Evolutionary conservation across 192 early-diverging fungal species (phyloP), one percentile per base, ranked within the genome.

Genomic region (Tieghemiomyces parasiticus): DNA sequence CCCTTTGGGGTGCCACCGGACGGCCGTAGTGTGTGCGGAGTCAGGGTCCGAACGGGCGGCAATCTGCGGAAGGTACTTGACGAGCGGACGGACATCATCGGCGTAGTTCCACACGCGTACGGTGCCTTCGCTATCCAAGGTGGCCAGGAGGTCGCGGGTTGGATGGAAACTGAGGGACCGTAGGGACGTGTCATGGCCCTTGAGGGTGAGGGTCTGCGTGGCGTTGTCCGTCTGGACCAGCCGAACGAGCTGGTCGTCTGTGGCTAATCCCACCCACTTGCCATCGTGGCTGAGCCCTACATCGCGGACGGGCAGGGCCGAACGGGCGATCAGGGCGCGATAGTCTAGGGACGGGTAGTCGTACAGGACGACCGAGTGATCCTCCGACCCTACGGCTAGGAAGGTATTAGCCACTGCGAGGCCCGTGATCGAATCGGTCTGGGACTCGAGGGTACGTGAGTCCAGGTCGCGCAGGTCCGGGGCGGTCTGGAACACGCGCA

Each of bases 1-100:
- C 1, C 82, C 83, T 48, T 73, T 68, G 3, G 81, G 78, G 67
- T 80, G 78, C 87, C 87, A 89, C 19, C 74, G 60, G n/a, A 70
- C 59, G 55, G 71, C 74, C 59, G 47, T 51, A 62, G 61, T 50
- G 29, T 60, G 56, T 54, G 63, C n/a, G 63, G 65, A 59, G 71
- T 78, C 77, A 52, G 72, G 64, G 20, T 71, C 60, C 53, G 77
- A 59, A 35, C 63, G 33, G 62, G 74, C 30, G 55, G 68, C 52
- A 49, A 58, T 52, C 50, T 63, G 45, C 34, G 63, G 35, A 22
- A 81, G 62, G 19, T 69, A 59, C 34, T 76, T 67, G 10, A 74
- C 59, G 42, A 69, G 73, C 34, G 60, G 13, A 47, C 44, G 6
- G 60, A 58, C 20, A 73, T 64, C 61, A 82, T 63, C 31, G 20